A percentile compares a stretch with the other conserved stretches of the same genome.
phyloP scores from a whole-genome alignment of 805 yeast species.

The Monosporozyma aerobia region DNA sequence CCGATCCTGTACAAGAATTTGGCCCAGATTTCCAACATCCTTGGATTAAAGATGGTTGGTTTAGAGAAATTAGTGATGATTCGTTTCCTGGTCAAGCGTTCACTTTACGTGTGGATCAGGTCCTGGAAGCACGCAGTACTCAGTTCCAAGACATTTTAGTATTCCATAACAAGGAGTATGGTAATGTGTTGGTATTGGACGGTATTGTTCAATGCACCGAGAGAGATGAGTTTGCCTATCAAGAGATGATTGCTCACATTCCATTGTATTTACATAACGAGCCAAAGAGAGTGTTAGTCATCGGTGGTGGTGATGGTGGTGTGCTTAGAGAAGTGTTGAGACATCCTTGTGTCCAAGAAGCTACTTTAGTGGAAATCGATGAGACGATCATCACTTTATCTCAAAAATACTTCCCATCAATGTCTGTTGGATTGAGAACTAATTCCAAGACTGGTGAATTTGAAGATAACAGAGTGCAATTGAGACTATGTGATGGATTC shows the following conservation, averaged over 20 bases:
- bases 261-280: constrained; percentile 68
- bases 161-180: constrained; percentile 66
- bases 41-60: constrained; percentile 60
- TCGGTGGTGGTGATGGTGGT: constrained; percentile 97
- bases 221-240: constrained; percentile 88
- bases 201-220: constrained; percentile 90
- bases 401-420: constrained; percentile 61
- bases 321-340: constrained; percentile 82
- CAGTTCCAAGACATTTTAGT: constrained; percentile 75
- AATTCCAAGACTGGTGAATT: constrained; percentile 12
- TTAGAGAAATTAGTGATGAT: constrained; percentile 60
- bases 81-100: constrained; percentile 86
- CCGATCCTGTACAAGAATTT: background rate
- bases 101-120: constrained; percentile 48
- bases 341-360: constrained; percentile 52
- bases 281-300: constrained; percentile 72
- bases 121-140: constrained; percentile 60
- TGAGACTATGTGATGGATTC: constrained; percentile 77
- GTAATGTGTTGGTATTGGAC: constrained; percentile 82
- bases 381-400: constrained; percentile 67
- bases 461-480: constrained; percentile 50
- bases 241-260: constrained; percentile 81
- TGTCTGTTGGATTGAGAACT: constrained; percentile 52
- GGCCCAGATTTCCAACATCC: constrained; percentile 9
- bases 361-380: constrained; percentile 84